These are phyloP conservation scores for Halophytophthora batemanensis DNA, from an alignment of 352 stramenopile genomes.

Conservation along the genomic window DNA sequence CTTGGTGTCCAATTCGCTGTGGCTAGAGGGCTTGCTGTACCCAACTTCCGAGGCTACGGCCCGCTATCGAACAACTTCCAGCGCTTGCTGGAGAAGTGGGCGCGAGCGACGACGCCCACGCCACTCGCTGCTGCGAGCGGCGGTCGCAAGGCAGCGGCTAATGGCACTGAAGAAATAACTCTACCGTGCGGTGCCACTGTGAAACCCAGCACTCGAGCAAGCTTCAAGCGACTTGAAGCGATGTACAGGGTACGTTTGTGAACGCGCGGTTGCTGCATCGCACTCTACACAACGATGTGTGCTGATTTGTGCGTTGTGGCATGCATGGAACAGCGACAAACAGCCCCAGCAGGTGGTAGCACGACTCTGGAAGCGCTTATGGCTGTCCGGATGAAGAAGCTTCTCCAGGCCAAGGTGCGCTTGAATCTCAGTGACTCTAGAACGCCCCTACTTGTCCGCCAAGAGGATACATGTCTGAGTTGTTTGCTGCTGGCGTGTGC, in stretches of 20 bases:
- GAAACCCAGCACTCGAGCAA: slow-evolving; percentile 32
- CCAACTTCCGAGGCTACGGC: slow-evolving; percentile 52
- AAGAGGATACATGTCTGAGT: not conserved
- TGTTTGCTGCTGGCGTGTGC: not conserved
- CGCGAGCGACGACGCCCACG: slow-evolving; percentile 30
- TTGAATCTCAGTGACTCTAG: not conserved
- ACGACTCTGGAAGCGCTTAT: slow-evolving; percentile 42
- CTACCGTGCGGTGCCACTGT: slow-evolving; percentile 50
- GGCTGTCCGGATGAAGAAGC: slow-evolving; percentile 40
- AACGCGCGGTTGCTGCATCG: not conserved
- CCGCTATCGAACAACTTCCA: slow-evolving; percentile 56
- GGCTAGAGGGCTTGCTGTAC: slow-evolving; percentile 50
- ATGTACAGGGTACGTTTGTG: slow-evolving; percentile 56
- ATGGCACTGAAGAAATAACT: slow-evolving; percentile 34
- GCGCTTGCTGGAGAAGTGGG: slow-evolving; percentile 71
- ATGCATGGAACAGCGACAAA: slow-evolving; percentile 23
- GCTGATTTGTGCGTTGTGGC: not conserved
- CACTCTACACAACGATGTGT: too few species aligned
- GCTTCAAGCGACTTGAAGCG: slow-evolving; percentile 62
- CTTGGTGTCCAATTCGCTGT: slow-evolving; percentile 3
- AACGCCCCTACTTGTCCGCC: too few species aligned
- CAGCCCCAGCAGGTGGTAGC: slow-evolving; percentile 25
- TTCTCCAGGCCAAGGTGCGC: slow-evolving; percentile 40
- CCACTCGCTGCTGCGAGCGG: slow-evolving; percentile 13
- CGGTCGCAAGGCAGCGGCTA: slow-evolving; percentile 7